Percentiles rank a stretch among this genome's conserved stretches.
Conservation (phyloP, 75 land plant species). For the Isoetes taiwanensis region DNA sequence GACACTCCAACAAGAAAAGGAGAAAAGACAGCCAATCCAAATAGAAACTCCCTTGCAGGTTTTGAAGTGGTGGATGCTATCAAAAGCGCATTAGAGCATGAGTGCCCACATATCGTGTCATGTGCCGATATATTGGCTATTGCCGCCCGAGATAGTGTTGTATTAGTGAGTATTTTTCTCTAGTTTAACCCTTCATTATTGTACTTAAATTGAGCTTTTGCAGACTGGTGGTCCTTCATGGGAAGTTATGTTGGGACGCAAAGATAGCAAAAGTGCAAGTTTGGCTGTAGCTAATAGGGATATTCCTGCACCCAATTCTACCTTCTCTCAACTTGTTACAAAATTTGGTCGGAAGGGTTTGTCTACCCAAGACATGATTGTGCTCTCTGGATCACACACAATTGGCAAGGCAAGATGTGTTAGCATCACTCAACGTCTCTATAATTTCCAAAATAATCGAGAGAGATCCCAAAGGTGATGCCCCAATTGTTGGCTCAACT, state of each 20-base stretch:
- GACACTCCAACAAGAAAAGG: background rate
- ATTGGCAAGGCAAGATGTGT: background rate
- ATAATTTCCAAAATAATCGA: background rate
- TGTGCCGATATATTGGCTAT: slow-evolving; percentile 2
- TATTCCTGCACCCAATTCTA: slow-evolving; percentile 1
- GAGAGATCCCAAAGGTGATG: no score
- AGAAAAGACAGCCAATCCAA: background rate
- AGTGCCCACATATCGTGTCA: background rate
- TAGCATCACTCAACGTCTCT: background rate
- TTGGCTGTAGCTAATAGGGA: background rate
- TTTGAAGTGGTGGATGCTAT: background rate
- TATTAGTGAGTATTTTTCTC: no score
- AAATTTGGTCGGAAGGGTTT: background rate
- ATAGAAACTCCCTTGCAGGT: background rate
- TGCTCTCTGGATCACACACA: slow-evolving; percentile 1
- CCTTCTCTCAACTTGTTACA: background rate
- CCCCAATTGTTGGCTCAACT: no score
- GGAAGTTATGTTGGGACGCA: slow-evolving; percentile 1
- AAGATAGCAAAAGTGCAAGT: background rate
- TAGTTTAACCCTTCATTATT: no score
- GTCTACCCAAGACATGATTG: background rate
- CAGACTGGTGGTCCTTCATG: slow-evolving; percentile 1
- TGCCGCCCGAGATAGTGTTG: background rate
- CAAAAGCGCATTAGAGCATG: background rate
- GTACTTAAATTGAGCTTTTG: background rate